Base-by-base conservation (phyloP, 345 rosid genomes). In the Populus ilicifolia region DNA sequence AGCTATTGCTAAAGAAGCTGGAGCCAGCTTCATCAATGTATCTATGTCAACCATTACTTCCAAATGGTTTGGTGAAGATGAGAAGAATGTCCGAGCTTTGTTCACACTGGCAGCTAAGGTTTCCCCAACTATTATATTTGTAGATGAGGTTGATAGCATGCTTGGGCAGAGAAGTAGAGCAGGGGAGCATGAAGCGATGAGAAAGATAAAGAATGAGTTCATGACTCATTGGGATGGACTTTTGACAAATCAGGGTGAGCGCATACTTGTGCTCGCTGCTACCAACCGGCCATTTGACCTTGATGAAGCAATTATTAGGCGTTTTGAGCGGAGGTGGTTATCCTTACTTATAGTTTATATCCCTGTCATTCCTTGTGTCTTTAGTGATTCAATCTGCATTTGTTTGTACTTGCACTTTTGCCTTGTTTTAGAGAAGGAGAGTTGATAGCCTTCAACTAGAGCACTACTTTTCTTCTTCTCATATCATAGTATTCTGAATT, bases 1-100 rank as follows among this genome's bases (percentile, higher is more conserved):
- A 85, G 99, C 99, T 73, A 93, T 93, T 25, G 97, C 99, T 6
- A 89, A 80, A 81, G 98, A 96, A 77, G 97, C 99, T 2, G 94
- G 97, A 71, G 99, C 99, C 1, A 96, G 98, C 85, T 96, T 93
- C 87, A 93, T 96, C 46, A 93, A 91, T 41, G 98, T 96, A 64
- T 93, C 99, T 1, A 93, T 96, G 99, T 93, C 98, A 2, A 93
- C 99, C 18, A 89, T 94, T 73, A 90, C 97, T 64, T 94, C 98
- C n/a, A 94, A 94, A 83, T 91, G 98, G 98, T 94, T 91, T 59
- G 98, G 99, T 39, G 99, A 96, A 83, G 99, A 96, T 13, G 99
- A 93, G 89, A 96, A 96, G 87, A 96, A 92, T 35, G 96, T 96
- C 38, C 89, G 98, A 78, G 98, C 98, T 70, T 79, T 96, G 83